phyloP scores from a whole-genome alignment of 768 basidiomycete species.

The Hysterangium stoloniferum region DNA sequence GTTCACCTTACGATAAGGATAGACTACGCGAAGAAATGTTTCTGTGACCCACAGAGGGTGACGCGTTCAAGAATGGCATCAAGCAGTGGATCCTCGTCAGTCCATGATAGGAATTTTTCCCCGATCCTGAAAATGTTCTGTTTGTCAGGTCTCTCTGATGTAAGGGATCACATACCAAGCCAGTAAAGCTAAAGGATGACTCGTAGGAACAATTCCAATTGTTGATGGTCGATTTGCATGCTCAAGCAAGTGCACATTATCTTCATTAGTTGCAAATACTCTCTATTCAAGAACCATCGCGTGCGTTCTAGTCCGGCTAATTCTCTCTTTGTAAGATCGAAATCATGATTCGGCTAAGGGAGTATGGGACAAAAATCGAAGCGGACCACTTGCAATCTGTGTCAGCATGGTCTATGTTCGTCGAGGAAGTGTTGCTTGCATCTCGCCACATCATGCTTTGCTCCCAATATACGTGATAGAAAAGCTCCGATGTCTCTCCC shows the following conservation, averaged over 20 bases:
- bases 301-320: not conserved
- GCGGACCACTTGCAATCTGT: not conserved
- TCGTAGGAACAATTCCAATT: conserved; percentile 19
- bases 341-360: not conserved
- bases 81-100: conserved; percentile 17
- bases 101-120: conserved; percentile 26
- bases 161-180: conserved; percentile 18
- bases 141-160: not conserved
- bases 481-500: conserved; percentile 26
- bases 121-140: conserved; percentile 20
- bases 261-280: no score
- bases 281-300: not conserved
- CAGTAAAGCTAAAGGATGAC: conserved; percentile 19
- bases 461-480: conserved; percentile 18
- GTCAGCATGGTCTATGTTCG: not conserved
- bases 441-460: conserved; percentile 19
- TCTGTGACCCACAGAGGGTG: conserved; percentile 23
- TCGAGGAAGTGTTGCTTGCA: conserved; percentile 19
- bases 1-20: conserved; percentile 19
- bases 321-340: not conserved
- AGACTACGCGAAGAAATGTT: conserved; percentile 21
- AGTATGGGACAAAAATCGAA: not conserved
- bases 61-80: conserved; percentile 20
- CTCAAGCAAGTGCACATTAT: conserved; percentile 19
- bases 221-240: conserved; percentile 20